A percentile compares a stretch with the other conserved stretches of the same genome.
phyloP scores from a whole-genome alignment of 345 rosid species.

The Lepidium sativum region DNA sequence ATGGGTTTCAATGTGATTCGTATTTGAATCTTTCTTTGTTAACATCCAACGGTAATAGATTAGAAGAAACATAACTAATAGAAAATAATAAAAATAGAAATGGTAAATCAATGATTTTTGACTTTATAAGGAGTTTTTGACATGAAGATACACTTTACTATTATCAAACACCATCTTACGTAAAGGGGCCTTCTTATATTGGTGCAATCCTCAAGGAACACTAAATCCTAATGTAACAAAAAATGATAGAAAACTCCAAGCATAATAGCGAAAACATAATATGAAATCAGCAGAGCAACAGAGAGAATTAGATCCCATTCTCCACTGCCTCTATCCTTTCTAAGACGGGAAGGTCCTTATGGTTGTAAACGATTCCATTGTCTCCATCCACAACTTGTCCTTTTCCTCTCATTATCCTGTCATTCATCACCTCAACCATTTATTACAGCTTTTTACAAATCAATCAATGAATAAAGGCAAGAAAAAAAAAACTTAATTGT shows the following conservation, averaged over 20 bases:
- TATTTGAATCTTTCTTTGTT: background rate
- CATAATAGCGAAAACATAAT: background rate
- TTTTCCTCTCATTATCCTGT: constrained; percentile 84
- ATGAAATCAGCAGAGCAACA: background rate
- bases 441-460: background rate
- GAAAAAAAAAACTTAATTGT: background rate
- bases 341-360: constrained; percentile 45
- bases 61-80: background rate
- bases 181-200: background rate
- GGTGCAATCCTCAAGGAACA: constrained; percentile 17
- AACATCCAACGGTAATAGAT: background rate
- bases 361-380: constrained; percentile 62
- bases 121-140: background rate
- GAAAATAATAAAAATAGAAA: background rate
- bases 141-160: constrained; percentile 16
- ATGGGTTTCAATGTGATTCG: background rate
- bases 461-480: constrained; percentile 3
- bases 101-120: background rate
- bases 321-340: constrained; percentile 10
- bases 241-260: background rate
- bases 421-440: constrained; percentile 20
- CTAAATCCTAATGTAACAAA: constrained; percentile 1
- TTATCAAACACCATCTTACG: constrained; percentile 13
- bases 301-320: constrained; percentile 16
- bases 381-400: constrained; percentile 97